These are phyloP conservation scores for Cladosporium velox DNA, from an alignment of 2,329 filamentous ascomycete genomes.

Conservation along the genomic window DNA sequence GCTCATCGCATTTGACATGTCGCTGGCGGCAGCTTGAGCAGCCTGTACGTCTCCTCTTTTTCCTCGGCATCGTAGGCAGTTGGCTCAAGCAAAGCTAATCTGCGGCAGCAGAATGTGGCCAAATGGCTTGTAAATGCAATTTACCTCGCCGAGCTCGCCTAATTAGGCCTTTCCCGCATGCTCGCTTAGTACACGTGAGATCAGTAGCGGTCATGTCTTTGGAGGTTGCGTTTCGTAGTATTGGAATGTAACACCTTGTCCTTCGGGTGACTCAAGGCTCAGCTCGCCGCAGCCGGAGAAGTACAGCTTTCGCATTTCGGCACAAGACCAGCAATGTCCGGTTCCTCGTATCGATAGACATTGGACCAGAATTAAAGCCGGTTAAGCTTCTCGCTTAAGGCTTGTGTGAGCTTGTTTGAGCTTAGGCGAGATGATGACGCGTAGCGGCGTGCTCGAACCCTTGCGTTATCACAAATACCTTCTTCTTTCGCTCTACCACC, in stretches of 20 bases:
- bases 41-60: background rate
- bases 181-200: too few species aligned
- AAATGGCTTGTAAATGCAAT: too few species aligned
- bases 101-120: background rate
- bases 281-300: background rate
- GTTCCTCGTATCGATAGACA: background rate
- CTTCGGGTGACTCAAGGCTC: background rate
- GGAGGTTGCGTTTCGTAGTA: background rate
- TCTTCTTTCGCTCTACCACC: background rate
- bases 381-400: slow-evolving; percentile 6
- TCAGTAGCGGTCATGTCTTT: background rate
- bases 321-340: background rate
- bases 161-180: too few species aligned
- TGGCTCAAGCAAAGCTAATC: background rate
- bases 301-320: background rate
- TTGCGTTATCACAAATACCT: background rate
- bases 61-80: background rate
- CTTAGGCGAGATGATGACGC: slow-evolving; percentile 6
- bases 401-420: slow-evolving; percentile 3
- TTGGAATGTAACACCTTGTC: background rate
- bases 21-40: background rate
- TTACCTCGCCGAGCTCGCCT: too few species aligned
- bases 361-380: background rate
- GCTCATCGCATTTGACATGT: background rate
- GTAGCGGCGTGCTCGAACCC: background rate